Conservation (phyloP, 2,329 filamentous ascomycete genomes). For the Fusarium caatingaense region DNA sequence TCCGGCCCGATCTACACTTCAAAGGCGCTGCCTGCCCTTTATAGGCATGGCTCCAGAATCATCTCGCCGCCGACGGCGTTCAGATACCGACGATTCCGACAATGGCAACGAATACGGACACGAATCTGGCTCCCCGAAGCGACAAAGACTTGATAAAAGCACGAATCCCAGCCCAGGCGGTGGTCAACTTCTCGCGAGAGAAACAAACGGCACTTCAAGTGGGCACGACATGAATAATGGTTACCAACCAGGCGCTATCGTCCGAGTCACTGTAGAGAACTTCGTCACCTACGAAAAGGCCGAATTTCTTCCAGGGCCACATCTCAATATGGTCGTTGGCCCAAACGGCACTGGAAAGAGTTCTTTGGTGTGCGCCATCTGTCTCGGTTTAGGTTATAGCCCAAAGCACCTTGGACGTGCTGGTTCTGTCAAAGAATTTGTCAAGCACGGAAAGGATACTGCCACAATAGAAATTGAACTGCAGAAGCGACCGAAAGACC, state of each 20-base stretch:
- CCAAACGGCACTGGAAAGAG: slow-evolving; percentile 99
- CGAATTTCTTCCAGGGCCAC: slow-evolving; percentile 91
- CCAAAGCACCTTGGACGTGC: slow-evolving; percentile 87
- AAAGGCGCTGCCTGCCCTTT: neutral
- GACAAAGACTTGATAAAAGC: slow-evolving; percentile 49
- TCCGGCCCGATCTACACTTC: neutral
- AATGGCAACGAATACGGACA: slow-evolving; percentile 47
- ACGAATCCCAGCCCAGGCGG: slow-evolving; percentile 33
- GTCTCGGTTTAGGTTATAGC: slow-evolving; percentile 87
- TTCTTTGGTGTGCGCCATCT: slow-evolving; percentile 96
- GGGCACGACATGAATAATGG: slow-evolving; percentile 43
- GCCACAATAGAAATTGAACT: slow-evolving; percentile 93
- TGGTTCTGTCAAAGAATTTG: slow-evolving; percentile 86
- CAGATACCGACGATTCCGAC: slow-evolving; percentile 55
- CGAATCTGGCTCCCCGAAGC: slow-evolving; percentile 50
- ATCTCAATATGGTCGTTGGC: slow-evolving; percentile 97
- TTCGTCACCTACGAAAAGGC: slow-evolving; percentile 96
- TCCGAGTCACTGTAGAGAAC: slow-evolving; percentile 85
- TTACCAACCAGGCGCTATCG: slow-evolving; percentile 83
- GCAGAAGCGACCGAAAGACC: slow-evolving; percentile 69
- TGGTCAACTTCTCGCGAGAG: slow-evolving; percentile 17
- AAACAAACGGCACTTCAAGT: slow-evolving; percentile 27
- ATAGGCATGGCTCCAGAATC: slow-evolving; percentile 46
- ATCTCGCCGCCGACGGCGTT: slow-evolving; percentile 58
- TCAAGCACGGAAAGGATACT: slow-evolving; percentile 85